A percentile compares a stretch with the other conserved stretches of the same genome.
These are phyloP conservation scores for Dryas alaskensis DNA, from an alignment of 306 rosid species.

Conservation along the genomic window DNA sequence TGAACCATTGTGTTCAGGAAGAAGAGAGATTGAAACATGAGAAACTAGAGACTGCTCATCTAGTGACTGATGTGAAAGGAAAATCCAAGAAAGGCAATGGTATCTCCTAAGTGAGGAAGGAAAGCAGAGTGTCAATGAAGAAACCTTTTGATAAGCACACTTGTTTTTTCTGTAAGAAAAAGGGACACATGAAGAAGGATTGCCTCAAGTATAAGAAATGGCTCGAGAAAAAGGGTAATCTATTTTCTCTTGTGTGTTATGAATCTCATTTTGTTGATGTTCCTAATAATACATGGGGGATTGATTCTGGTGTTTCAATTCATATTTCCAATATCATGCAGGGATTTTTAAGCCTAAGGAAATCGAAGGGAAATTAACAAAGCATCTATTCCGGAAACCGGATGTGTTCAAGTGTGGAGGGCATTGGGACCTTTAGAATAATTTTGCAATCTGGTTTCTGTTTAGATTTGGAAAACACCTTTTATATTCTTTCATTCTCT, in stretches of 20 bases:
- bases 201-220: background rate
- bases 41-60: background rate
- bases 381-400: conserved; percentile 5
- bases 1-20: conserved; percentile 11
- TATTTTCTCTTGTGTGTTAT: background rate
- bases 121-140: background rate
- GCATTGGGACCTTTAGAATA: background rate
- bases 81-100: background rate
- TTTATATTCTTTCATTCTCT: background rate
- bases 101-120: background rate
- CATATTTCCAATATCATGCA: conserved; percentile 5
- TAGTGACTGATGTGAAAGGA: background rate
- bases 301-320: conserved; percentile 19
- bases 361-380: conserved; percentile 10
- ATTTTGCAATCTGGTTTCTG: background rate
- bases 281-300: conserved; percentile 13
- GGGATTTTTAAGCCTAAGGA: conserved; percentile 1
- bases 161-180: conserved; percentile 7
- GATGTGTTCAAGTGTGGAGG: conserved; percentile 4
- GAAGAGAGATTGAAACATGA: conserved; percentile 4
- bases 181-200: conserved; percentile 15
- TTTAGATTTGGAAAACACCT: background rate
- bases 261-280: conserved; percentile 18
- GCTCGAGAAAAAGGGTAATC: conserved; percentile 11
- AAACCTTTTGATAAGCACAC: background rate